A percentile compares a stretch with the other conserved stretches of the same genome.
These are phyloP conservation scores for Penicillium diatomitis DNA, from an alignment of 495 filamentous ascomycete genomes.

Conservation along the genomic window DNA sequence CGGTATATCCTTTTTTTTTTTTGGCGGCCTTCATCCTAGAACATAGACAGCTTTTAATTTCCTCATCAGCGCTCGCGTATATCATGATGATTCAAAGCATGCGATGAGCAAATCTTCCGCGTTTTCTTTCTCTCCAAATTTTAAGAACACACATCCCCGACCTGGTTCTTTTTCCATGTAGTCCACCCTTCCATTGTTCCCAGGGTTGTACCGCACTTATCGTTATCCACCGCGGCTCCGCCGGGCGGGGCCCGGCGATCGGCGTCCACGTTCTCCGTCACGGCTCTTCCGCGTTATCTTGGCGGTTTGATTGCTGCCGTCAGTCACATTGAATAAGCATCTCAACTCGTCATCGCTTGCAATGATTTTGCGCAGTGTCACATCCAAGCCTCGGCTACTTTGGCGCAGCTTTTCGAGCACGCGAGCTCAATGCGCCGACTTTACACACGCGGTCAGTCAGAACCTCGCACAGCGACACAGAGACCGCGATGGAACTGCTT, in stretches of 20 bases:
- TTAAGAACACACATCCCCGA: too few species aligned
- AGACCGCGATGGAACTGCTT: neutral
- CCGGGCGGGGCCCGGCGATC: constrained; percentile 3
- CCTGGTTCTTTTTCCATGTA: too few species aligned
- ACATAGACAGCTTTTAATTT: neutral
- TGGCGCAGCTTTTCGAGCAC: constrained; percentile 34
- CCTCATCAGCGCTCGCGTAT: too few species aligned
- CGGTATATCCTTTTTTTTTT: constrained; percentile 5
- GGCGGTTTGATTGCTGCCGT: neutral
- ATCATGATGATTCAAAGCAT: too few species aligned
- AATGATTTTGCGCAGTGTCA: constrained; percentile 13
- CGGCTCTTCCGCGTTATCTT: constrained; percentile 1
- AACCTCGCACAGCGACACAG: too few species aligned
- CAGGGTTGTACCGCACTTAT: too few species aligned
- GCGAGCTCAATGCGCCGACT: constrained; percentile 46
- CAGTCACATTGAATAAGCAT: neutral
- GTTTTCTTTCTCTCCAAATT: too few species aligned
- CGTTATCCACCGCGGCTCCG: too few species aligned
- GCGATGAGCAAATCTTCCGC: too few species aligned
- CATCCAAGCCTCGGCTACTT: constrained; percentile 6
- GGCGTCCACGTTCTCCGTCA: neutral
- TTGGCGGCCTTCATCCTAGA: neutral
- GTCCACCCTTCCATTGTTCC: too few species aligned
- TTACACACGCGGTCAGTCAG: constrained; percentile 64
- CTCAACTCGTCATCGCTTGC: constrained; percentile 1